Percentiles rank a stretch among this genome's conserved stretches.
Conservation (phyloP, 257 asterid genomes). For the Galeopsis tetrahit region DNA sequence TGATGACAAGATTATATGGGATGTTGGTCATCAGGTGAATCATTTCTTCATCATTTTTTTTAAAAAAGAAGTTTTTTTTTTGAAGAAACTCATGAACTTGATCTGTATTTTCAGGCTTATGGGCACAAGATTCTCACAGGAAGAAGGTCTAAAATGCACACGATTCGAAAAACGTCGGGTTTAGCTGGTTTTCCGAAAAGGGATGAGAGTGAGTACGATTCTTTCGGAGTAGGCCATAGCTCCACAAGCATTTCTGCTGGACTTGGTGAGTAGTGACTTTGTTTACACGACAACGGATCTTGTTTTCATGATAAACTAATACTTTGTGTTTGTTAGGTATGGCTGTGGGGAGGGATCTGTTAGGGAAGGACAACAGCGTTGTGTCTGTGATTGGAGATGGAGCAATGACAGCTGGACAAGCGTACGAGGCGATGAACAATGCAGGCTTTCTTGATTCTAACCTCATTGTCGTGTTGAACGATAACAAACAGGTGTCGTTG, state of each 20-base stretch:
- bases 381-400: conserved; percentile 79
- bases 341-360: conserved; percentile 81
- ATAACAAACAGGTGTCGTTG: conserved; percentile 75
- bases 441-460: conserved; percentile 77
- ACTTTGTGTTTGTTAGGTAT: conserved; percentile 45
- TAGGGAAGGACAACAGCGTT: conserved; percentile 67
- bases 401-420: conserved; percentile 91
- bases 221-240: conserved; percentile 88
- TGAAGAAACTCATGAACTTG: neutral
- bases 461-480: conserved; percentile 65
- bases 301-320: too few relatives aligned
- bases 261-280: conserved; percentile 33
- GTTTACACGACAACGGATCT: too few relatives aligned
- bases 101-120: conserved; percentile 55
- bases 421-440: conserved; percentile 87
- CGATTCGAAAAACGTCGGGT: conserved; percentile 67
- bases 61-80: neutral
- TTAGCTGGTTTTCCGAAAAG: conserved; percentile 78
- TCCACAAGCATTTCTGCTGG: conserved; percentile 91
- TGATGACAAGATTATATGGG: conserved; percentile 83
- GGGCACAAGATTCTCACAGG: conserved; percentile 82
- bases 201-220: conserved; percentile 76
- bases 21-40: conserved; percentile 85
- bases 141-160: conserved; percentile 75
- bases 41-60: neutral